Evolutionary conservation across 2,329 filamentous ascomycete species (phyloP), one percentile per base, ranked within the genome.

Genomic region (Venturia nashicola): DNA sequence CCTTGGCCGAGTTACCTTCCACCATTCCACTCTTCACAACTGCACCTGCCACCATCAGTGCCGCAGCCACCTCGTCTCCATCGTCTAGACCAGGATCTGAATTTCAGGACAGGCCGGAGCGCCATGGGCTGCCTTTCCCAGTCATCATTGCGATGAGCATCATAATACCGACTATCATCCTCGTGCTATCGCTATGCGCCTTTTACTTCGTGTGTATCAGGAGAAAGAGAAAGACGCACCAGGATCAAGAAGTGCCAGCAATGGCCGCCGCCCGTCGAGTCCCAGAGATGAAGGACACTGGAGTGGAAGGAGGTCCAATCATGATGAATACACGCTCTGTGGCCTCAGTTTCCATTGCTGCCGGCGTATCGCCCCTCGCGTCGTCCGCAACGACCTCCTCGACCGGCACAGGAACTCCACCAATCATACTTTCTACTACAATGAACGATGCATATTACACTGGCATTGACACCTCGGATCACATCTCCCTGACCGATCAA

Each of bases 401-500:
- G 11, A 34, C 42, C 23, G 23, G 34, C 11, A 20, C 36, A 23
- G 34, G 23, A 48, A 54, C 61, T n/a, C 54, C 62, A 39, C 62
- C 62, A 39, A 55, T 64, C 54, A 59, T 64, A 44, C 42, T 64
- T 5, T 46, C 62, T 16, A 64, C 51, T 11, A 61, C 42, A 7
- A 64, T 64, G 54, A 61, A 64, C 27, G 40, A 64, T 36, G 70
- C 71, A 23, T 75, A 74, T 66, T 68, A 72, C 27, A 75, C 73
- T 27, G 73, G 73, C 14, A 74, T 75, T 48, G 73, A 75, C 63
- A 75, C 73, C 2, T 74, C 73, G 3, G 73, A 75, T 42, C 66
- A 71, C 18, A 66, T 74, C 1, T 75, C 73, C 2, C 65, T 74
- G 59, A 69, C 66, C 42, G 68, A 68, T 34, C 68, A 69, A 20